phyloP scores from a whole-genome alignment of 495 filamentous ascomycete species.

The Hyaloscypha variabilis region DNA sequence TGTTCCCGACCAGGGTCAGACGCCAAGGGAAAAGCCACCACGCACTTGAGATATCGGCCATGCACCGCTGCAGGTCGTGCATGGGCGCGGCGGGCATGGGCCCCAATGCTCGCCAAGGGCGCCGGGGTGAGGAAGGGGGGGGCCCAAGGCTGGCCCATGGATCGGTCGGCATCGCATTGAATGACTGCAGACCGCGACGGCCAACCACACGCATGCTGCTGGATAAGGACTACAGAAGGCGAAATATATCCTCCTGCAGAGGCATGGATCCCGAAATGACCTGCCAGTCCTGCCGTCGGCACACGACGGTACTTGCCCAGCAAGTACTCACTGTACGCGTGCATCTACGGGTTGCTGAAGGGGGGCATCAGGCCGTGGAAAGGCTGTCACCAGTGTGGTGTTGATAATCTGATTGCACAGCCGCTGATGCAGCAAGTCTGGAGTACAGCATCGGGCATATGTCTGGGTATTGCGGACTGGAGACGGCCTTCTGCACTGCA shows the following conservation, averaged over 20 bases:
- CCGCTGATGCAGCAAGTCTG: neutral
- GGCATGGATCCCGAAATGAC: neutral
- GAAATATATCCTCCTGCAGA: neutral
- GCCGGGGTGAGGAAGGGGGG: neutral
- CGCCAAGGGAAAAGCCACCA: neutral
- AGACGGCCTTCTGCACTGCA: neutral
- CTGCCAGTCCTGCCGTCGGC: neutral
- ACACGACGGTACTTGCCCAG: neutral
- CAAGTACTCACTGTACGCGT: slow-evolving; percentile 2
- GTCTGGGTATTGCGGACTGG: too few species aligned
- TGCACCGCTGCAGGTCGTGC: neutral
- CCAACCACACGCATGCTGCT: neutral
- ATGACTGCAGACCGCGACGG: neutral
- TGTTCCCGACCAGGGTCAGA: neutral
- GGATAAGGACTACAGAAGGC: neutral
- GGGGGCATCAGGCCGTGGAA: neutral
- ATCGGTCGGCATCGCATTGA: slow-evolving; percentile 1
- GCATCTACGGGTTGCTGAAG: neutral
- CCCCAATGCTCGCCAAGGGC: neutral
- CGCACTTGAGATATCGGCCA: neutral
- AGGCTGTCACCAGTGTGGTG: neutral
- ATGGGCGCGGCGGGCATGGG: neutral
- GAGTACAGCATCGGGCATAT: neutral
- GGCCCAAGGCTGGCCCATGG: neutral
- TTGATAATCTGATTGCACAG: neutral